phyloP scores from a whole-genome alignment of 2,329 filamentous ascomycete species.

The Immersiporthe knoxdaviesiana region DNA sequence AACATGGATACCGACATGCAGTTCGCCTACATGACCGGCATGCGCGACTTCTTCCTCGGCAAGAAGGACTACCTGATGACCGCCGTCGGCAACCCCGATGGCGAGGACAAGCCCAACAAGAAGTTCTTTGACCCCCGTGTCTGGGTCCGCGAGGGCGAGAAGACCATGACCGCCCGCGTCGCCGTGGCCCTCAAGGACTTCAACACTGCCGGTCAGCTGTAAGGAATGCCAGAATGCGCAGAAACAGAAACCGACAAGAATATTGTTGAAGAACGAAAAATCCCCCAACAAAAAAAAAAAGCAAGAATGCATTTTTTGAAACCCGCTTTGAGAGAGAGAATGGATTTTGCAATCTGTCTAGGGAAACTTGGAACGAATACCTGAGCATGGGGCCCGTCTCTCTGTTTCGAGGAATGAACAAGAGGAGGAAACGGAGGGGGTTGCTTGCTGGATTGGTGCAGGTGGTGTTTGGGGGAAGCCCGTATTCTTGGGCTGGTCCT shows the following conservation, averaged over 20 bases:
- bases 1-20: constrained; percentile 99
- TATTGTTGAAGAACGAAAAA: too few species aligned
- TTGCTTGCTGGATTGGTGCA: constrained; percentile 7
- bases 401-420: neutral
- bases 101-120: constrained; percentile 97
- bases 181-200: constrained; percentile 86
- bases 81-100: constrained; percentile 90
- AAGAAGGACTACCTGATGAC: constrained; percentile 94
- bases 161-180: constrained; percentile 88
- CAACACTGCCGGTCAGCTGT: constrained; percentile 80
- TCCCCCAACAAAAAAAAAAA: too few species aligned
- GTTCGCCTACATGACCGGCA: constrained; percentile 88
- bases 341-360: too few species aligned
- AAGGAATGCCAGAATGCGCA: too few species aligned
- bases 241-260: too few species aligned
- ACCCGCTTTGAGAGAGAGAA: neutral
- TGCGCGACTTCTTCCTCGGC: constrained; percentile 90
- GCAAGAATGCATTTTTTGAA: too few species aligned
- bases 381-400: too few species aligned
- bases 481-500: neutral
- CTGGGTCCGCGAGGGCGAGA: constrained; percentile 96
- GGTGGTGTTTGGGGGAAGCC: neutral
- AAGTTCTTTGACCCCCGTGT: constrained; percentile 90
- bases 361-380: too few species aligned
- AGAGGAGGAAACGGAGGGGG: neutral